These are phyloP conservation scores for Abrus pulchellus DNA, from an alignment of 306 rosid genomes.

Conservation along the genomic window DNA sequence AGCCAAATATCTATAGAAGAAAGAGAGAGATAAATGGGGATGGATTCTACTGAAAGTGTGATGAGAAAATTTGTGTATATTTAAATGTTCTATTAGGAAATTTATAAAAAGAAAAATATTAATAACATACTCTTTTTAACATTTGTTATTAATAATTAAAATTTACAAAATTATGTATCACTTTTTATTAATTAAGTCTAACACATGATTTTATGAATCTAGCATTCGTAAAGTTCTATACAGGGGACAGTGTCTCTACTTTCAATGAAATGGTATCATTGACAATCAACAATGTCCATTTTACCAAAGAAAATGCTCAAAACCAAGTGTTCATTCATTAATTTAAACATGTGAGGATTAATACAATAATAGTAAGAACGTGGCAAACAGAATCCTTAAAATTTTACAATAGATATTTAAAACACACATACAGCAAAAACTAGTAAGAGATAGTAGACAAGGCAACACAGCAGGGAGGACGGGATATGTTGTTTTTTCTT, in stretches of 20 bases:
- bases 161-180: too few species aligned
- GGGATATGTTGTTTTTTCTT: constrained; percentile 17
- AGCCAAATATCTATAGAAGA: too few species aligned
- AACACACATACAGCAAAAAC: neutral
- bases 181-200: too few species aligned
- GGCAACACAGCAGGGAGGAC: neutral
- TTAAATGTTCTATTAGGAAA: too few species aligned
- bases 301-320: constrained; percentile 16
- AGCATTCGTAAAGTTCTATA: neutral
- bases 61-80: too few species aligned
- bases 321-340: neutral
- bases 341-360: neutral
- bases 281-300: neutral
- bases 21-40: too few species aligned
- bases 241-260: constrained; percentile 16
- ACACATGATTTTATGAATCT: too few species aligned
- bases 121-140: too few species aligned
- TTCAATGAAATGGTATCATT: constrained; percentile 35
- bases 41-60: too few species aligned
- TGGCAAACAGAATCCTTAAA: constrained; percentile 28
- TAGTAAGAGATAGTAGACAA: neutral
- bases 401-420: neutral
- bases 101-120: too few species aligned
- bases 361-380: neutral
- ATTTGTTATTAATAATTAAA: too few species aligned